Evolutionary conservation across 768 basidiomycete species (phyloP).

Genomic region (Tubosaeta sp.): DNA sequence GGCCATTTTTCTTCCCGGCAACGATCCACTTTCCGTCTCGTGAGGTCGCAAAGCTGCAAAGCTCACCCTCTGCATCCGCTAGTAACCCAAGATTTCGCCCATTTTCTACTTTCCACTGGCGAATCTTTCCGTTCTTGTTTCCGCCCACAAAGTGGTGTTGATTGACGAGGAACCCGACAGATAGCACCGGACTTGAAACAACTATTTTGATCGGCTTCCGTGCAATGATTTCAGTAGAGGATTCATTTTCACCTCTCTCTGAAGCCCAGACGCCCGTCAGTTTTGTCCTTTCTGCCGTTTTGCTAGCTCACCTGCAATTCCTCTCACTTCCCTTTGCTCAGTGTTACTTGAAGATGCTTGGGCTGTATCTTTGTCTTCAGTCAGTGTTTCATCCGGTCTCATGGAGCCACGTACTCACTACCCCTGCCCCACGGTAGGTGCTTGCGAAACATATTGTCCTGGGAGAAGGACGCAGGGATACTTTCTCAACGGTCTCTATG

Average conservation of each 20-base stretch:
- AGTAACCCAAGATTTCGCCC: not conserved
- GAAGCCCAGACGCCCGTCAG: too few relatives aligned
- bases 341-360: not conserved
- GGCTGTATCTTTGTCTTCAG: not conserved
- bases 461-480: too few relatives aligned
- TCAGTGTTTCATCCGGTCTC: not conserved
- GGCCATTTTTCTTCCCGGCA: not conserved
- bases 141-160: not conserved
- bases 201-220: not conserved
- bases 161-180: not conserved
- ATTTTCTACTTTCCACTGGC: not conserved
- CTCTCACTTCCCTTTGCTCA: not conserved
- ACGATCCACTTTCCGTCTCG: slow-evolving; percentile 1
- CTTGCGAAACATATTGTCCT: too few relatives aligned
- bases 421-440: too few relatives aligned
- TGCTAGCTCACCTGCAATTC: not conserved
- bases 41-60: not conserved
- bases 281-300: not conserved
- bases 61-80: not conserved
- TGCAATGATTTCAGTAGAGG: too few relatives aligned
- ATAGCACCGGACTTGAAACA: not conserved
- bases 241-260: not conserved
- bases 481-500: too few relatives aligned
- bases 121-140: not conserved
- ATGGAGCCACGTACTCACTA: not conserved